Evolutionary conservation across 2,329 filamentous ascomycete species (phyloP).

Genomic region (Aspergillus latus): DNA sequence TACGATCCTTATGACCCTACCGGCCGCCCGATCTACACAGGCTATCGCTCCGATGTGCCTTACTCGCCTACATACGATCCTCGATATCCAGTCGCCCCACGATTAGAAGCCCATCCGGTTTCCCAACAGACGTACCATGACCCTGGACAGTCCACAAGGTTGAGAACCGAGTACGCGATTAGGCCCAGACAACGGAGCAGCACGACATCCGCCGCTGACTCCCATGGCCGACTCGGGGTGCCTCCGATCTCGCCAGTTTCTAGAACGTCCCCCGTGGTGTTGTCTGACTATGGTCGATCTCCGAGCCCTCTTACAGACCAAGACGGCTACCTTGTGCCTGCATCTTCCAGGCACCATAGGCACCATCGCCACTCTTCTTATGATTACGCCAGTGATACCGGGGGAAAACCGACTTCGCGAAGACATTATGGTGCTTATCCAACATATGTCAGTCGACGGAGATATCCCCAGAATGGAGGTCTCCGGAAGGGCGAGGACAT

Average conservation of each 20-base stretch:
- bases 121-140: slow-evolving; percentile 35
- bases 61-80: slow-evolving; percentile 32
- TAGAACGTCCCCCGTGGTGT: slow-evolving; percentile 30
- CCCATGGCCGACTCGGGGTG: slow-evolving; percentile 29
- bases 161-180: slow-evolving; percentile 40
- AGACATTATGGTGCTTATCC: slow-evolving; percentile 27
- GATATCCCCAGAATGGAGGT: slow-evolving; percentile 32
- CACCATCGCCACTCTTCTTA: slow-evolving; percentile 36
- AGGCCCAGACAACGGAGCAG: slow-evolving; percentile 39
- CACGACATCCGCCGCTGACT: slow-evolving; percentile 32
- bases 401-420: slow-evolving; percentile 27
- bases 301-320: slow-evolving; percentile 35
- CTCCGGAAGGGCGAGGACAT: slow-evolving; percentile 38
- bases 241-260: slow-evolving; percentile 22
- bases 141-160: slow-evolving; percentile 31
- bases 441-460: slow-evolving; percentile 26
- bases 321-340: slow-evolving; percentile 36
- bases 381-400: slow-evolving; percentile 40
- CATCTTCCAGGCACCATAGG: slow-evolving; percentile 29
- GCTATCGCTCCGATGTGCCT: slow-evolving; percentile 34
- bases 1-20: slow-evolving; percentile 36
- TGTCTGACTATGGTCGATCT: slow-evolving; percentile 31
- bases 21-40: slow-evolving; percentile 30
- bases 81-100: slow-evolving; percentile 25
- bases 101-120: slow-evolving; percentile 36